Conservation (phyloP, 2,329 filamentous ascomycete genomes). For the Ascocoryne sarcoides region DNA sequence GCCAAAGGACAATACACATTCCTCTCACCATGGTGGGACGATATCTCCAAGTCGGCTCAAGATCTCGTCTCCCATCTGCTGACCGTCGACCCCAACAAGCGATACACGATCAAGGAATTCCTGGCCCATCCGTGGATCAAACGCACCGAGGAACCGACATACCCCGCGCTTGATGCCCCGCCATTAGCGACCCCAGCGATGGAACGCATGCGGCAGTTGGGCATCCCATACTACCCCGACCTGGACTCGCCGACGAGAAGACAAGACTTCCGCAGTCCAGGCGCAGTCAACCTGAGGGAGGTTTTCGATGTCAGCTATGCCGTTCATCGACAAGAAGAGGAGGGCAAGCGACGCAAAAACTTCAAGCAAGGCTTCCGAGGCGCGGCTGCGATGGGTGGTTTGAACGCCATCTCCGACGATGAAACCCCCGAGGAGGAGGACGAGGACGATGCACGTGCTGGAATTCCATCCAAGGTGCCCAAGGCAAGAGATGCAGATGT, state of each 20-base stretch:
- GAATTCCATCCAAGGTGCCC: slow-evolving; percentile 54
- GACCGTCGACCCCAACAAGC: slow-evolving; percentile 89
- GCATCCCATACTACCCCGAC: slow-evolving; percentile 44
- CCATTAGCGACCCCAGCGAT: slow-evolving; percentile 60
- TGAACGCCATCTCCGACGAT: slow-evolving; percentile 57
- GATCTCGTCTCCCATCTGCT: slow-evolving; percentile 89
- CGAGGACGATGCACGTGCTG: slow-evolving; percentile 40
- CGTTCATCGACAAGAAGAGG: slow-evolving; percentile 92
- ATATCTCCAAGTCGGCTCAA: slow-evolving; percentile 90
- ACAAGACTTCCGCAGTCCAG: slow-evolving; percentile 90
- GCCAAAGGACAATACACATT: slow-evolving; percentile 96
- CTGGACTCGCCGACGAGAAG: slow-evolving; percentile 54
- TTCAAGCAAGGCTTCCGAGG: slow-evolving; percentile 61
- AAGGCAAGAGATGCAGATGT: slow-evolving; percentile 53
- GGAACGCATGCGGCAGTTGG: slow-evolving; percentile 27
- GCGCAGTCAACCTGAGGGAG: slow-evolving; percentile 88
- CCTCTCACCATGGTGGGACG: slow-evolving; percentile 98
- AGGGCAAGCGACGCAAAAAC: slow-evolving; percentile 84
- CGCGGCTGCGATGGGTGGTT: slow-evolving; percentile 52
- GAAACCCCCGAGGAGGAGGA: slow-evolving; percentile 59
- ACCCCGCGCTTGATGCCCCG: slow-evolving; percentile 59
- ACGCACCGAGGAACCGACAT: slow-evolving; percentile 57
- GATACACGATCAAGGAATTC: slow-evolving; percentile 89
- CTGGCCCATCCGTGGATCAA: slow-evolving; percentile 91
- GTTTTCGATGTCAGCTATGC: slow-evolving; percentile 98